These are phyloP conservation scores for Sclerotinia sclerotiorum DNA, from an alignment of 2,329 filamentous ascomycete species.

Conservation along the genomic window DNA sequence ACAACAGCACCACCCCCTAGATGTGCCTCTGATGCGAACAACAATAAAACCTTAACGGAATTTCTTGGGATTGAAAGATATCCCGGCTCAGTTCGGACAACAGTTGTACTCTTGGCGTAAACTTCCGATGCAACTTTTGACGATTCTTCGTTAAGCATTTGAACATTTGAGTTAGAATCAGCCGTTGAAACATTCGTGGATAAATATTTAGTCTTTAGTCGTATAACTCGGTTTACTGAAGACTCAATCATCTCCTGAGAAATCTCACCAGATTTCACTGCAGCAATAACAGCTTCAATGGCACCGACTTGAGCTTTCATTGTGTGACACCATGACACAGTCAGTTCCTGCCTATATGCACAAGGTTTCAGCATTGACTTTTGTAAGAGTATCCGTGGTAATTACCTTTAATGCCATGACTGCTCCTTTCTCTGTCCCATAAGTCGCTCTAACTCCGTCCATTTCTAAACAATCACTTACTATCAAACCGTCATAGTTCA, in stretches of 20 bases:
- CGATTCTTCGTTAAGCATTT: slow-evolving; percentile 31
- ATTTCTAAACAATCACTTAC: slow-evolving; percentile 49
- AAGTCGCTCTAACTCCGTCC: slow-evolving; percentile 45
- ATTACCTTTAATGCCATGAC: slow-evolving; percentile 43
- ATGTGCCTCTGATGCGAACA: slow-evolving; percentile 43
- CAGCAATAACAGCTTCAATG: slow-evolving; percentile 43
- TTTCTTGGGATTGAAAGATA: slow-evolving; percentile 39
- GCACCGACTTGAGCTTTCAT: slow-evolving; percentile 45
- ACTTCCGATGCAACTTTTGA: slow-evolving; percentile 39
- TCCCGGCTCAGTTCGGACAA: slow-evolving; percentile 41
- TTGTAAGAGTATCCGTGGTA: background rate
- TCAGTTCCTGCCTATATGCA: slow-evolving; percentile 43
- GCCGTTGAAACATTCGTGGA: slow-evolving; percentile 34
- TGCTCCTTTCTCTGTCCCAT: slow-evolving; percentile 45
- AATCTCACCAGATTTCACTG: slow-evolving; percentile 42
- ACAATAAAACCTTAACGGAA: slow-evolving; percentile 39
- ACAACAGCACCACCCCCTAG: slow-evolving; percentile 43
- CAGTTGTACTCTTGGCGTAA: slow-evolving; percentile 45
- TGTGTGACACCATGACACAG: slow-evolving; percentile 48
- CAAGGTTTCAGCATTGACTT: background rate
- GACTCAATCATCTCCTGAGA: slow-evolving; percentile 39
- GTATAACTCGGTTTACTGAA: slow-evolving; percentile 41
- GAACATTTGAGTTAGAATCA: slow-evolving; percentile 29
- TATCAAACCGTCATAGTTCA: slow-evolving; percentile 47
- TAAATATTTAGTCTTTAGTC: slow-evolving; percentile 42